Evolutionary conservation across 192 early-diverging fungal genomes (phyloP).

Genomic region (Backusella mclennaniae): DNA sequence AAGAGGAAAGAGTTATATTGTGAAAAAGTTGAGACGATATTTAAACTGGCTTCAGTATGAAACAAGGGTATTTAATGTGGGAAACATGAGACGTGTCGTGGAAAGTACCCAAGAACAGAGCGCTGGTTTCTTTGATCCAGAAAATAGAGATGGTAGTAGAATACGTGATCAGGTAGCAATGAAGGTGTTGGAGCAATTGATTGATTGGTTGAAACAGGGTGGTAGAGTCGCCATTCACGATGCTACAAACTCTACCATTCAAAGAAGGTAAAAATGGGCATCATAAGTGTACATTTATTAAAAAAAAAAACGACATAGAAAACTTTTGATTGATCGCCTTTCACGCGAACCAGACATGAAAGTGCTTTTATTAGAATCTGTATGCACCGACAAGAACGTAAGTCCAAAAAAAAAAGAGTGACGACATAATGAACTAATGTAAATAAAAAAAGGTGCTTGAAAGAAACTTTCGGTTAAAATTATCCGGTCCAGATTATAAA

Average conservation of each 20-base stretch:
- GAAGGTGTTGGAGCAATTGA: conserved; percentile 88
- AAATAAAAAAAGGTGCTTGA: conserved; percentile 55
- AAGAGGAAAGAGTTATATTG: conserved; percentile 93
- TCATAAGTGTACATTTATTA: neutral
- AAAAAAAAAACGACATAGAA: conserved; percentile 13
- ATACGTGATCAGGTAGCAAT: conserved; percentile 87
- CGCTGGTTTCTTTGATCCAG: conserved; percentile 89
- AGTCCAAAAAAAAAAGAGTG: neutral
- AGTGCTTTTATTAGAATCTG: conserved; percentile 79
- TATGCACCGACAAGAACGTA: conserved; percentile 75
- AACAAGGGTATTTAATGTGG: conserved; percentile 92
- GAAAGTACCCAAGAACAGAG: conserved; percentile 61
- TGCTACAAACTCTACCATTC: conserved; percentile 92
- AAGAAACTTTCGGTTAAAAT: conserved; percentile 86
- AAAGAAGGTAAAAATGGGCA: conserved; percentile 56
- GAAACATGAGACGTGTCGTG: conserved; percentile 79
- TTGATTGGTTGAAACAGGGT: conserved; percentile 85
- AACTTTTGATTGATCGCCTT: conserved; percentile 60
- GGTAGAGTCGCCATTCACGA: conserved; percentile 92
- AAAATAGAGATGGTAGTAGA: conserved; percentile 71
- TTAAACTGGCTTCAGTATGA: conserved; percentile 78
- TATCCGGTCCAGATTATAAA: conserved; percentile 90
- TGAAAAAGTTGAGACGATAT: conserved; percentile 93
- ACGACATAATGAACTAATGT: neutral
- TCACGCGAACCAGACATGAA: conserved; percentile 61